Evolutionary conservation across 2,329 filamentous ascomycete species (phyloP), one percentile per base, ranked within the genome.

Genomic region (Fusarium nygamai): DNA sequence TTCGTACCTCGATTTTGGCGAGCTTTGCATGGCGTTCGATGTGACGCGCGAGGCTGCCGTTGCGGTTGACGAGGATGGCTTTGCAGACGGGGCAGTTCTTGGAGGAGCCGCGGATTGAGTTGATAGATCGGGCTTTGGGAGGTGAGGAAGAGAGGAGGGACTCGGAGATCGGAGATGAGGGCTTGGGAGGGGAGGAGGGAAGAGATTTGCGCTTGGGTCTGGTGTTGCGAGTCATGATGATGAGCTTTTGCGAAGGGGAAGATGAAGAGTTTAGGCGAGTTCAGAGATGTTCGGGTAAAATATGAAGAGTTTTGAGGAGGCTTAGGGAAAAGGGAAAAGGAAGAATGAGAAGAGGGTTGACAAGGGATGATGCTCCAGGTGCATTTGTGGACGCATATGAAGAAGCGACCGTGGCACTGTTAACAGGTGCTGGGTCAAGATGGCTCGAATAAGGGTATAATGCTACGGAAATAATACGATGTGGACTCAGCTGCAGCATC

Each of bases 1-100:
- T 8, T 6, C 20, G 5, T 44, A 72, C 71, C 36, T 65, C 20
- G 16, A 74, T 27, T 10, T 60, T 36, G 6, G 59, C 38, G 4
- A 74, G 56, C 20, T 64, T 74, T 3, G 63, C 41, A 16, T 74
- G 71, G 54, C 71, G 48, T 5, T 61, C 39, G 0, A 65, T 13
- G 50, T 74, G 71, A 38, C 71, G 59, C 22, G 58, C 27, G 4
- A 74, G 31, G 0, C 20, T 36, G 16, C 47, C 57, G 12, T 53
- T 51, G 43, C 54, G 68, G 8, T 56, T 59, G 38, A 69, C 29
- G 14, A 74, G 64, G 1, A 34, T 33, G 11, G 47, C 56, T 9
- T 69, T 62, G 39, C 71, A 74, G 6, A 51, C 19, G 11, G 56
- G 71, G 12, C 71, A 74, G 5, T 27, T 53, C 8, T 53, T 61